Base-by-base conservation (phyloP, 2,329 filamentous ascomycete genomes). In the Biscogniauxia mediterranea region DNA sequence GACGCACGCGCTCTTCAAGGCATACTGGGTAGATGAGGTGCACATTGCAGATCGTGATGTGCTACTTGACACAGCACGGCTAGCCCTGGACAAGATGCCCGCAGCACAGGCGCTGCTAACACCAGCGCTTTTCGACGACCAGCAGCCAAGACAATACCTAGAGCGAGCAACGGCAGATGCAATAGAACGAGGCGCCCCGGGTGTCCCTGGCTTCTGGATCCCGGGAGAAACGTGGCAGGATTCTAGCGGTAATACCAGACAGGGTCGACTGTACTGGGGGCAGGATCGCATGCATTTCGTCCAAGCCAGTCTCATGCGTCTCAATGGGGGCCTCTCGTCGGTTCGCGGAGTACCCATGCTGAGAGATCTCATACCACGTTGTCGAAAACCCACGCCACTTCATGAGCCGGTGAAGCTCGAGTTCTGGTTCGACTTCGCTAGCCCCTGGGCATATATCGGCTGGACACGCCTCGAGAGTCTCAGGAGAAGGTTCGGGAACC, bases 341-440 rank as follows among this genome's bases (percentile, higher is more conserved):
- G 46, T 20, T 21, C 38, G 21, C 8, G 52, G 11, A 25, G 57
- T 5, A 17, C 19, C 32, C 13, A 57, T 13, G 56, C 50, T 56
- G 15, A 28, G 32, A 28, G 50, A 26, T 9, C 60, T 62, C 17
- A n/a, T 62, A 6, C 60, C 60, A 15, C 56, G 60, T 6, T 59
- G 56, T 25, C 56, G 60, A 20, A 54, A 55, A 15, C 21, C 56
- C 15, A 32, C 26, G 23, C 38, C 26, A 15, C 32, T 59, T 11
- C 13, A 23, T 3, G 19, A 58, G 38, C 46, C 53, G 8, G 57
- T 57, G 3, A 53, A 54, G 32, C 60, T 62, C n/a, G 60, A 62
- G 54, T 62, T 62, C 54, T 62, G 60, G 60, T 62, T 56, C 54
- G 60, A 62, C 54, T 62, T 62, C 51, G 32, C 50, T 21, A 62